phyloP scores from a whole-genome alignment of 176 grass and related monocot genomes.

The Luzula sylvatica region DNA sequence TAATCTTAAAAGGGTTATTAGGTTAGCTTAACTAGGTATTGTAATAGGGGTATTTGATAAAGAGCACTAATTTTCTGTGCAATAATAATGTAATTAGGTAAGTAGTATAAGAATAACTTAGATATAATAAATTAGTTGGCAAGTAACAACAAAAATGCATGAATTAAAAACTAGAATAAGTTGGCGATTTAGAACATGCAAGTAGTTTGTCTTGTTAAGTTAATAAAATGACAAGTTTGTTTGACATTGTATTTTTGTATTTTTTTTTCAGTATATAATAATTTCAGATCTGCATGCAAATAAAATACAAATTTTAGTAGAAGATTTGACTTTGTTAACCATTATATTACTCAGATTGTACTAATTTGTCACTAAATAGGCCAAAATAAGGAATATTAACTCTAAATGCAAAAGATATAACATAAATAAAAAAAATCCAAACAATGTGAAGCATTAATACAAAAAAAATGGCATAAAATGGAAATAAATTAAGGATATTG shows the following conservation, averaged over 20 bases:
- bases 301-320: conserved; percentile 9
- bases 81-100: too few species aligned
- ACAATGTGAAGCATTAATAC: too few species aligned
- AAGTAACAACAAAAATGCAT: conserved; percentile 9
- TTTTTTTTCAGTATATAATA: conserved; percentile 14
- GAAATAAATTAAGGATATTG: background rate
- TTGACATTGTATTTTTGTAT: conserved; percentile 20
- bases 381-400: conserved; percentile 7
- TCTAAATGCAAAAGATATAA: background rate
- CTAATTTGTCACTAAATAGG: conserved; percentile 5
- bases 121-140: background rate
- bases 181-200: conserved; percentile 6
- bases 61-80: too few species aligned
- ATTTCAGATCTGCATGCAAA: conserved; percentile 29
- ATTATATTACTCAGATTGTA: conserved; percentile 5
- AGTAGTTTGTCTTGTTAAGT: conserved; percentile 23
- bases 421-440: too few species aligned
- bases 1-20: too few species aligned
- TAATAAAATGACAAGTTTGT: conserved; percentile 20
- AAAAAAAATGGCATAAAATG: too few species aligned
- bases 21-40: too few species aligned
- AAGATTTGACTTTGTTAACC: conserved; percentile 16
- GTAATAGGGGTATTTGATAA: too few species aligned
- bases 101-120: too few species aligned
- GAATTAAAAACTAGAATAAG: conserved; percentile 5